These are phyloP conservation scores for Petunia axillaris DNA, from an alignment of 257 asterid genomes.

Conservation along the genomic window DNA sequence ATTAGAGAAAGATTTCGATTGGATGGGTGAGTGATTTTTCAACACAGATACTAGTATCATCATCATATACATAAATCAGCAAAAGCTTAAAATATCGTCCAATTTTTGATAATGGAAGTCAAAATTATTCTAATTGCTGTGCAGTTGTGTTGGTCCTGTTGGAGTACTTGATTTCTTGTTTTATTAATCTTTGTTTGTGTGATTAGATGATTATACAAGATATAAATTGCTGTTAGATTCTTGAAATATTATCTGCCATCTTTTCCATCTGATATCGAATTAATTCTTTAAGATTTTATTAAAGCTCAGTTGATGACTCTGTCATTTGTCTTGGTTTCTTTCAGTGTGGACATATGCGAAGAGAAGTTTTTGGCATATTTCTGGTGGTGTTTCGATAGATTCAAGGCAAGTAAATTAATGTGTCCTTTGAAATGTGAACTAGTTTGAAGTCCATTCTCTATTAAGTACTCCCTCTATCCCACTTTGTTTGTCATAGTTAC, in stretches of 20 bases:
- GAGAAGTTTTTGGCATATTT: slow-evolving; percentile 90
- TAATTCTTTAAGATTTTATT: background rate
- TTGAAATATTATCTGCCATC: background rate
- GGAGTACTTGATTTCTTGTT: slow-evolving; percentile 1
- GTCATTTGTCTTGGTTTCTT: slow-evolving; percentile 30
- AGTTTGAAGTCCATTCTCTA: background rate
- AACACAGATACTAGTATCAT: background rate
- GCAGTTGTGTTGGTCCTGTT: background rate
- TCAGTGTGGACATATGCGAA: slow-evolving; percentile 72
- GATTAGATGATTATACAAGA: background rate
- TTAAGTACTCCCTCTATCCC: background rate
- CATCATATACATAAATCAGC: background rate
- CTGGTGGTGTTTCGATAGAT: slow-evolving; percentile 93
- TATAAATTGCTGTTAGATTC: background rate
- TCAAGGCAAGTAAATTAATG: slow-evolving; percentile 60
- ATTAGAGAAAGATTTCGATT: slow-evolving; percentile 91
- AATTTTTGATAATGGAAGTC: background rate
- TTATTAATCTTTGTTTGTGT: background rate
- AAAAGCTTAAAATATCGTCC: background rate
- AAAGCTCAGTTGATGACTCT: background rate
- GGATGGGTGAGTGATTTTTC: slow-evolving; percentile 59
- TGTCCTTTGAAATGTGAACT: background rate
- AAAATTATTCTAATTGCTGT: background rate
- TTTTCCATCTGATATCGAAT: slow-evolving; percentile 11
- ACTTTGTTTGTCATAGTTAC: too few species aligned